Base-by-base conservation (phyloP, 306 rosid genomes). In the Dryas alaskensis region DNA sequence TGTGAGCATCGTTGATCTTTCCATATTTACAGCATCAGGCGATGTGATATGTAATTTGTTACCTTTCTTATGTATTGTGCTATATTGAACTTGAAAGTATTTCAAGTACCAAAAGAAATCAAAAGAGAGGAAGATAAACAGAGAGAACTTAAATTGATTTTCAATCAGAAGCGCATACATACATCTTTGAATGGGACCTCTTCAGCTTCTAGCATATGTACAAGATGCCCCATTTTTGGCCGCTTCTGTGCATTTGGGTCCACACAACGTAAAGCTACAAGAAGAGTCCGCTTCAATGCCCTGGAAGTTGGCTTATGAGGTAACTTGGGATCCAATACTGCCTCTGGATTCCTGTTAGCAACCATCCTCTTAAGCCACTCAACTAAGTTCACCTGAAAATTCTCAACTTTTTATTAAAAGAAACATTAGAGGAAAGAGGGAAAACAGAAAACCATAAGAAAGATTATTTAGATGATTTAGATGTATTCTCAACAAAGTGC, bases 291-390 rank as follows among this genome's bases (percentile, higher is more conserved):
- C 83, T 92, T 92, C 57, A 90, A 80, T 59, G 96, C 88, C 76
- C 96, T 87, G 6, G 91, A 79, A 65, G 83, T 37, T 54, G 98
- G 98, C 82, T 87, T 90, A 84, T 92, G 88, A 39, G 88, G 81
- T 68, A 92, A 84, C 86, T 82, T 90, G 57, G 95, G 96, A 83
- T 92, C 96, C 86, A 92, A 64, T 10, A 92, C 92, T 49, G 84
- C 91, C 82, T 92, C 98, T 11, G 98, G 85, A 73, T 87, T 89
- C 72, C 89, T 83, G 78, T 86, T 80, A 53, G 85, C 75, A 7
- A 92, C 95, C 98, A 92, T 87, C 76, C 79, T 92, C 91, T 92
- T 92, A 54, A 92, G 90, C 98, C 98, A 92, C 48, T 92, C 96
- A 25, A 90, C 92, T 74, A 90, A 78, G 62, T 90, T 88, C 86